Evolutionary conservation across 1,139 yeast species (phyloP).

Genomic region (Kodamaea suecica): DNA sequence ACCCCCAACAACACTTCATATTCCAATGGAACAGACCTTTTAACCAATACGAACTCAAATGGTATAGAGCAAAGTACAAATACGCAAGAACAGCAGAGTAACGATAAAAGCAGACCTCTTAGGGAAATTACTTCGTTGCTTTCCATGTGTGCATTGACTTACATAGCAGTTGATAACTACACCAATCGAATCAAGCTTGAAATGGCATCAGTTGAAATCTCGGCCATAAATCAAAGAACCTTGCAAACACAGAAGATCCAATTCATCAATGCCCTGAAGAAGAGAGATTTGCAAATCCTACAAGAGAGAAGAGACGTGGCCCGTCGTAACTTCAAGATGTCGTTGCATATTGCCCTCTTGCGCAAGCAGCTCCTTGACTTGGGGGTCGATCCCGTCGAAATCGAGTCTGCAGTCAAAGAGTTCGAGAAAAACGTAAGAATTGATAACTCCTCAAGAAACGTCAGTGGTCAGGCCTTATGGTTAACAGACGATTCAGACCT

Average conservation of each 20-base stretch:
- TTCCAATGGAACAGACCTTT: not conserved
- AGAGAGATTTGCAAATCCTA: slow-evolving; percentile 44
- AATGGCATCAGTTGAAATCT: slow-evolving; percentile 36
- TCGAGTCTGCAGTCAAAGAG: slow-evolving; percentile 50
- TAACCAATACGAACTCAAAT: not conserved
- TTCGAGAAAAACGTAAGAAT: slow-evolving; percentile 55
- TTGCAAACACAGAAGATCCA: slow-evolving; percentile 43
- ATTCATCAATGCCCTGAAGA: slow-evolving; percentile 43
- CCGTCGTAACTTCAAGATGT: slow-evolving; percentile 57
- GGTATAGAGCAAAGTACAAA: not conserved
- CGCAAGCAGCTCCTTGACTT: slow-evolving; percentile 53
- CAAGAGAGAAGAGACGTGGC: slow-evolving; percentile 48
- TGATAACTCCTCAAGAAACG: slow-evolving; percentile 52
- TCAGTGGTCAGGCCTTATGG: slow-evolving; percentile 58
- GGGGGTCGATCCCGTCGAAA: slow-evolving; percentile 51
- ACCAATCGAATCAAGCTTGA: slow-evolving; percentile 41
- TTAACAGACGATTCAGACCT: slow-evolving; percentile 51
- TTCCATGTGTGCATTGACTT: slow-evolving; percentile 42
- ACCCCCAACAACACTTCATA: not conserved
- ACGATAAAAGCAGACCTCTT: slow-evolving; percentile 13
- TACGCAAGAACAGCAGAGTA: slow-evolving; percentile 2
- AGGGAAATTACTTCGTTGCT: slow-evolving; percentile 34
- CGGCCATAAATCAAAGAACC: slow-evolving; percentile 40
- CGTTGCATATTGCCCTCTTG: slow-evolving; percentile 60
- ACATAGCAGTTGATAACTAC: slow-evolving; percentile 54